A percentile compares a stretch with the other conserved stretches of the same genome.
These are phyloP conservation scores for Penicillium egyptiacum DNA, from an alignment of 495 filamentous ascomycete species.

Conservation along the genomic window DNA sequence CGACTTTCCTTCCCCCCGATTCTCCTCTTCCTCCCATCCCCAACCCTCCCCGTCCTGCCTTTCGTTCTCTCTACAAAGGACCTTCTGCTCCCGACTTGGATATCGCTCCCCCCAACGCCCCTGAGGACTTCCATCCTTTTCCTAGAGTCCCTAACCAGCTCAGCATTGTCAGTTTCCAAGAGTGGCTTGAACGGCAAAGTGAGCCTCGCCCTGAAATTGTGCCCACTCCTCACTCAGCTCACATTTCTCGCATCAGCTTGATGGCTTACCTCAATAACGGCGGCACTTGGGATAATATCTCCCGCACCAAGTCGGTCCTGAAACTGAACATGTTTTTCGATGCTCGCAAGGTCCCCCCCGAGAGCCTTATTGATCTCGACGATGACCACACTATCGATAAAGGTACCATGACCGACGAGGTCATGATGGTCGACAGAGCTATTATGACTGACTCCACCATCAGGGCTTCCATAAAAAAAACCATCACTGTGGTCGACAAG, in stretches of 20 bases:
- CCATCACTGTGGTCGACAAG: neutral
- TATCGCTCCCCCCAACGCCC: neutral
- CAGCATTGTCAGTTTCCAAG: neutral
- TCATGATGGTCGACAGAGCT: neutral
- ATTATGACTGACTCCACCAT: neutral
- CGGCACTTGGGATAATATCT: neutral
- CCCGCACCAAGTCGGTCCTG: neutral
- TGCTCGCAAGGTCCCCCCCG: neutral
- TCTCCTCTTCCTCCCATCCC: neutral
- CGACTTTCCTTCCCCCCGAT: neutral
- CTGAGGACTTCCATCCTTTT: neutral
- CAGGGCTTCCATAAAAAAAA: neutral
- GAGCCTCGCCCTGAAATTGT: neutral
- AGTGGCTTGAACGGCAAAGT: neutral
- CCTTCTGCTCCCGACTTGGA: neutral
- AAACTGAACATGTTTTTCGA: neutral
- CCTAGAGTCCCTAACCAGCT: neutral
- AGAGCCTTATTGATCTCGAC: neutral
- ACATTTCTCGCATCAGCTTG: neutral
- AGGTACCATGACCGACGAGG: neutral
- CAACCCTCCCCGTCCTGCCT: neutral
- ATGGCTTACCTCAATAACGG: neutral
- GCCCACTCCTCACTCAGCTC: neutral
- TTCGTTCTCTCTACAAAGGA: neutral
- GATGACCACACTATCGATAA: neutral